A percentile compares a stretch with the other conserved stretches of the same genome.
phyloP scores from a whole-genome alignment of 208 protist species.

The Balamuthia mandrillaris region DNA sequence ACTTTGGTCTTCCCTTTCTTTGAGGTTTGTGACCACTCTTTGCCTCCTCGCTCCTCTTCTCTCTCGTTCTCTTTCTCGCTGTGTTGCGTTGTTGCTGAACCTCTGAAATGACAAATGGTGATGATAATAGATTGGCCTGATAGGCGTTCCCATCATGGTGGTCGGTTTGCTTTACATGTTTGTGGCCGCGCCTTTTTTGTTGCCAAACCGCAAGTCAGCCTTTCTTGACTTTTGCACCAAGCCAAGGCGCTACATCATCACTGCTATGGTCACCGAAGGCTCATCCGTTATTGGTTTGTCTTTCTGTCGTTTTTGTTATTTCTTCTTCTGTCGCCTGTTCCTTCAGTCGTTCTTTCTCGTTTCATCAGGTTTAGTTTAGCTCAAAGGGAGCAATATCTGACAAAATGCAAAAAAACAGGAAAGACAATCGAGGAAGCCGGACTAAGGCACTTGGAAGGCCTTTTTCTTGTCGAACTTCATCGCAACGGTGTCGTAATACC shows the following conservation, averaged over 20 bases:
- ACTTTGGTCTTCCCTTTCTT: slow-evolving; percentile 17
- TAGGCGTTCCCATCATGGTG: slow-evolving; percentile 16
- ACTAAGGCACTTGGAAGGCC: slow-evolving; percentile 5
- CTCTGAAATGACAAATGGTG: neutral
- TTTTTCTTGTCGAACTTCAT: neutral
- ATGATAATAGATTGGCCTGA: neutral
- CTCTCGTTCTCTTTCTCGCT: neutral
- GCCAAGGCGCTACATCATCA: no score
- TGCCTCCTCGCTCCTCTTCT: neutral
- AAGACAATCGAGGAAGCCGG: neutral
- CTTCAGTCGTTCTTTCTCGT: no score
- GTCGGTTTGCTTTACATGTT: slow-evolving; percentile 1
- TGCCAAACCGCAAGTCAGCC: slow-evolving; percentile 3
- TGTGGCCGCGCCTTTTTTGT: neutral
- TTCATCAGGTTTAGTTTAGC: no score
- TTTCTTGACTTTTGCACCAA: no score
- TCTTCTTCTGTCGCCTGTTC: no score
- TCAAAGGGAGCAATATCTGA: no score
- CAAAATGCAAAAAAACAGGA: no score
- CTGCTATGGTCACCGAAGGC: no score
- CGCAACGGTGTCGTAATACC: neutral
- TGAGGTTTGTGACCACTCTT: neutral
- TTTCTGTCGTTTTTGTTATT: no score
- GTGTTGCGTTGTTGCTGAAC: neutral
- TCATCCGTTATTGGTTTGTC: no score